These are phyloP conservation scores for Cadophora malorum DNA, from an alignment of 2,329 filamentous ascomycete species.

Conservation along the genomic window DNA sequence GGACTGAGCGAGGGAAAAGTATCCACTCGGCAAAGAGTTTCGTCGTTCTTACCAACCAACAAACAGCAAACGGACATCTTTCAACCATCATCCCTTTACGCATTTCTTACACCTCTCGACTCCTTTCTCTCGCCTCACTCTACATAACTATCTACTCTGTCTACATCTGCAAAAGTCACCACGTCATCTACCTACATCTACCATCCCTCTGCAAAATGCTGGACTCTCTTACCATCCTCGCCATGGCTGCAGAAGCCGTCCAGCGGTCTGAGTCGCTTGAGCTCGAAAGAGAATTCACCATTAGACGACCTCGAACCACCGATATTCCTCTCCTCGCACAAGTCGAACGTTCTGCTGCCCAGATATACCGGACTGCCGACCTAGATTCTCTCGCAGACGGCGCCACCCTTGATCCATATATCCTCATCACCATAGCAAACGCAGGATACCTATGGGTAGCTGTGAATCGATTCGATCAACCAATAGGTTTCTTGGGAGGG, in stretches of 20 bases:
- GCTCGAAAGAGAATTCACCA: slow-evolving; percentile 31
- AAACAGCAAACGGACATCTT: background rate
- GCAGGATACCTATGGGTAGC: slow-evolving; percentile 43
- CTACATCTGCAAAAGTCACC: no score
- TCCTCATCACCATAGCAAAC: slow-evolving; percentile 36
- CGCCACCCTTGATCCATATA: slow-evolving; percentile 35
- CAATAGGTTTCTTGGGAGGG: slow-evolving; percentile 43
- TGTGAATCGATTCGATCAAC: slow-evolving; percentile 38
- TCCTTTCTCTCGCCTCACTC: slow-evolving; percentile 2
- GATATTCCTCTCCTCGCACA: slow-evolving; percentile 42
- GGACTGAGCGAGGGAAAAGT: background rate
- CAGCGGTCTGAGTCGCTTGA: slow-evolving; percentile 39
- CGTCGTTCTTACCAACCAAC: slow-evolving; percentile 19
- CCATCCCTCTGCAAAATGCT: slow-evolving; percentile 22
- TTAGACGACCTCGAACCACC: slow-evolving; percentile 38
- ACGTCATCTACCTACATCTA: slow-evolving; percentile 2
- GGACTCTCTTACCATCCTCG: slow-evolving; percentile 40
- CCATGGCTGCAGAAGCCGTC: slow-evolving; percentile 40
- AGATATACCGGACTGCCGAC: slow-evolving; percentile 38
- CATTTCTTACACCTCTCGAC: background rate
- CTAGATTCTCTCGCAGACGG: slow-evolving; percentile 37
- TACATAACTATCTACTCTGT: background rate
- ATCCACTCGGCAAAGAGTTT: slow-evolving; percentile 12
- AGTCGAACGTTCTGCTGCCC: slow-evolving; percentile 43
- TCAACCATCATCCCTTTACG: background rate